phyloP scores from a whole-genome alignment of 2,329 filamentous ascomycete species.

The Pseudodiploospora longispora region DNA sequence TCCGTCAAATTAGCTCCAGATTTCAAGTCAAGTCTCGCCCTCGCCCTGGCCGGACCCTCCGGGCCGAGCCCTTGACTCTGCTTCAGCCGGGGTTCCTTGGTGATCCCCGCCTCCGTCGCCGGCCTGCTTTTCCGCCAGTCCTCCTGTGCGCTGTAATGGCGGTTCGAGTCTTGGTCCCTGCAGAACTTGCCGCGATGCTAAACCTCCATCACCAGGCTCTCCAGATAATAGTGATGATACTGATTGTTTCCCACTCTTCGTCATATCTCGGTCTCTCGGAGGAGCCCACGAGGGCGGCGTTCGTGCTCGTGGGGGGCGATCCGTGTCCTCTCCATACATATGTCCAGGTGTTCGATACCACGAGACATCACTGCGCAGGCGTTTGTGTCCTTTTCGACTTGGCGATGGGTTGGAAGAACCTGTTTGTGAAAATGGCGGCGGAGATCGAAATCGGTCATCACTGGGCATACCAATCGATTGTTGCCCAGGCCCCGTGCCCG shows the following conservation, averaged over 20 bases:
- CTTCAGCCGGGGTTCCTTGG: constrained; percentile 1
- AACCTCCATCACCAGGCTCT: constrained; percentile 7
- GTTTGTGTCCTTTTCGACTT: constrained; percentile 23
- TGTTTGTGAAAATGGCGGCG: constrained; percentile 21
- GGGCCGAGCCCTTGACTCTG: constrained; percentile 5
- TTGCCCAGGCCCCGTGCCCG: constrained; percentile 35
- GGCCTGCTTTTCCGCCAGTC: constrained; percentile 1
- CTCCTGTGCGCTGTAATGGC: constrained; percentile 3
- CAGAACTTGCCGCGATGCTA: not conserved
- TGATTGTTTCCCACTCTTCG: constrained; percentile 23
- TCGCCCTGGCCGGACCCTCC: constrained; percentile 3
- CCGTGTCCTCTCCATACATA: constrained; percentile 13
- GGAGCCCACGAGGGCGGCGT: constrained; percentile 11
- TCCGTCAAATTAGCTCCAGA: not conserved
- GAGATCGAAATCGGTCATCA: constrained; percentile 25
- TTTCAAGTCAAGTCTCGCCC: constrained; percentile 4
- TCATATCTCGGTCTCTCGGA: constrained; percentile 19
- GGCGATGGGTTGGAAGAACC: constrained; percentile 18
- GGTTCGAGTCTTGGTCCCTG: constrained; percentile 7
- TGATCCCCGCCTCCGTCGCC: constrained; percentile 4
- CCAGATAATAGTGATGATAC: constrained; percentile 25
- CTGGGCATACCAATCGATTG: constrained; percentile 18
- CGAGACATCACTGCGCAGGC: constrained; percentile 29
- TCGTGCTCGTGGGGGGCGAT: constrained; percentile 10
- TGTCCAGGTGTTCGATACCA: constrained; percentile 23